Base-by-base conservation (phyloP, 2,329 filamentous ascomycete genomes). In the Graphilbum ipis-grandicollis region DNA sequence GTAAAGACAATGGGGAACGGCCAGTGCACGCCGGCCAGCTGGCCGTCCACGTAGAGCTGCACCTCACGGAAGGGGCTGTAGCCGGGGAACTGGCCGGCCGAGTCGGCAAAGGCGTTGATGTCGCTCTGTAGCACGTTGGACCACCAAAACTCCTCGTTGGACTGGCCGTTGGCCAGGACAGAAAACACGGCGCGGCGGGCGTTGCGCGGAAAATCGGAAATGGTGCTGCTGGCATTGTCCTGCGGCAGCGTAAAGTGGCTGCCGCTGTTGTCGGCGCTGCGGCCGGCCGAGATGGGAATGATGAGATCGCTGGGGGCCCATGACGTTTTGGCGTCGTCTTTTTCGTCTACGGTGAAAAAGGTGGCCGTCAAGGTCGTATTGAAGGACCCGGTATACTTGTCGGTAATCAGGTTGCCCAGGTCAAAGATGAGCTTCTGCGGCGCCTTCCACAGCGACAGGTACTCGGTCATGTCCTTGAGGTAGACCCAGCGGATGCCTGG, bases 91-190 rank as follows among this genome's bases (percentile, higher is more conserved):
- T 57, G 55, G 12, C 70, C 72, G 4, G 66, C 64, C 2, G 62
- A 64, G 7, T 56, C 52, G 5, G 64, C 59, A 49, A 86, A 88
- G 4, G 67, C 65, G 26, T 64, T 44, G 4, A 61, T 61, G 43
- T 75, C 67, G 9, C 68, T 69, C 31, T 75, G 65, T 2, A 79
- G 67, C 1, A 84, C 74, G 48, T 88, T 88, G 39, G 66, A 70
- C 74, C 79, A 90, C 81, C 83, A 92, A 48, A 88, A 88, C 52
- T 92, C 83, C 56, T 90, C 83, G 14, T 64, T 57, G 1, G 66
- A 66, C 52, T 90, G 83, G 1, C 80, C 83, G 45, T 75, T 83
- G 14, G 82, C 79, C 9, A 78, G 73, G n/a, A 90, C 65, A 1
- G 79, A 74, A 38, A 88, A 71, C 9, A 85, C 68, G 15, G 82